Conservation (phyloP, 192 early-diverging fungal genomes). For the Coemansia brasiliensis region DNA sequence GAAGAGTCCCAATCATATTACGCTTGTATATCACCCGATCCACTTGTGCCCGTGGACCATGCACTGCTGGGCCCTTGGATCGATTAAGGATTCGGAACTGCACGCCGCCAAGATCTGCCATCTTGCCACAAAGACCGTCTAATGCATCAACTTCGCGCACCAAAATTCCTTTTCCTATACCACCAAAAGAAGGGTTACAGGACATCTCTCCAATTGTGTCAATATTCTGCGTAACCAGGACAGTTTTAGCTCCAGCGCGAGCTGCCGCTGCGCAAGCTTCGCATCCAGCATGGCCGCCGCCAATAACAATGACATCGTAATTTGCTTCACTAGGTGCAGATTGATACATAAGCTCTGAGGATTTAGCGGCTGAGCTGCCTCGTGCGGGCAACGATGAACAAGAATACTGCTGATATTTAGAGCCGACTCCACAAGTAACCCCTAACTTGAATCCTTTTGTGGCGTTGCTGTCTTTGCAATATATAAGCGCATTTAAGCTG, state of each 20-base stretch:
- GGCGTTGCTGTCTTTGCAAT: too few relatives aligned
- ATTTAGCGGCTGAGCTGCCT: not conserved
- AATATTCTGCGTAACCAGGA: slow-evolving; percentile 72
- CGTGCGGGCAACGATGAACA: too few relatives aligned
- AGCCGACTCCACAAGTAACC: too few relatives aligned
- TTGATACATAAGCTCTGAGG: not conserved
- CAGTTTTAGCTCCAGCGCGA: slow-evolving; percentile 66
- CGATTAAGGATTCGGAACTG: slow-evolving; percentile 81
- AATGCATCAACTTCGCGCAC: slow-evolving; percentile 80
- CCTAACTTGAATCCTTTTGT: too few relatives aligned
- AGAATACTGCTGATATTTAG: too few relatives aligned
- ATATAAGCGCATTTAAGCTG: too few relatives aligned
- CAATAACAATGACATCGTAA: slow-evolving; percentile 78
- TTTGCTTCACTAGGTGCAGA: slow-evolving; percentile 2
- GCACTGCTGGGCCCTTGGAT: slow-evolving; percentile 80
- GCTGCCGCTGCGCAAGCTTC: slow-evolving; percentile 80
- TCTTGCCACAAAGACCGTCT: slow-evolving; percentile 79
- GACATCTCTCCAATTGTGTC: slow-evolving; percentile 87
- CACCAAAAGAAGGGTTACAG: slow-evolving; percentile 85
- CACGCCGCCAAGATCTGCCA: slow-evolving; percentile 75
- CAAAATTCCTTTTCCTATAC: slow-evolving; percentile 79
- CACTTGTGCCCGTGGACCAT: slow-evolving; percentile 80
- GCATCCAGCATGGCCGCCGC: slow-evolving; percentile 82
- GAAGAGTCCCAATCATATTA: slow-evolving; percentile 65
- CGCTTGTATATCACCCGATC: slow-evolving; percentile 78